Evolutionary conservation across 208 protist genomes (phyloP), one percentile per base, ranked within the genome.

Genomic region (Acanthamoeba sp.): DNA sequence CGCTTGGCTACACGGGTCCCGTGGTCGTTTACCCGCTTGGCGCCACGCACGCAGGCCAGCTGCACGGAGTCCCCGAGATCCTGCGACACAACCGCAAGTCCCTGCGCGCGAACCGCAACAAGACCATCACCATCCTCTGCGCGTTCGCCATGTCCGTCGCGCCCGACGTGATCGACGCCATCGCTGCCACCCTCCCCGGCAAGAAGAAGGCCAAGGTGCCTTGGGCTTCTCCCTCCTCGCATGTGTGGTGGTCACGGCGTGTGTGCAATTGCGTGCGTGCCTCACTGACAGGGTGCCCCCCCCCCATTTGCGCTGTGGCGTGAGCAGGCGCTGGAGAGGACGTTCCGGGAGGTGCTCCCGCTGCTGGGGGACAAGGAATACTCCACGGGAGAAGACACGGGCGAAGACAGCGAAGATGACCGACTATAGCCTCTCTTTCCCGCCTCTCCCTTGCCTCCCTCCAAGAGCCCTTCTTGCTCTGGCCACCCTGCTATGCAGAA

Each of bases 161-260:
- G 12, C 34, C 69, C 69, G 69, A 78, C 69, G 69, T 78, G 24
- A 78, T 42, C 18, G 69, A 78, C 34, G 69, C 69, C 24, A 34
- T 78, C n/a, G 6, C 69, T 6, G 14, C 34, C 36, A 34, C 36
- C 18, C n/a, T 78, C 7, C 69, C n/a, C 27, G 69, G 69, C n/a
- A 34, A 78, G 36, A 78, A 78, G 69, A 78, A 78, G 34, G 69
- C 69, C 34, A 78, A 78, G 69, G 69, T 78, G n/a, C 59, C 59
- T 32, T 66, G 57, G 27, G 16, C 57, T 29, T 29, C 10, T 24
- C 14, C 20, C 10, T 29, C 64, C 64, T 73, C n/a, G 9, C 10
- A 9, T 16, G 27, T 9, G 9, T 73, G 64, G 10, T 73, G 12
- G 29, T 32, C 64, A 12, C 14, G 52, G 52, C 14, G 52, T 59